A percentile compares a stretch with the other conserved stretches of the same genome.
Conservation (phyloP, 208 protist species). For the Vickermania spadyakhi region DNA sequence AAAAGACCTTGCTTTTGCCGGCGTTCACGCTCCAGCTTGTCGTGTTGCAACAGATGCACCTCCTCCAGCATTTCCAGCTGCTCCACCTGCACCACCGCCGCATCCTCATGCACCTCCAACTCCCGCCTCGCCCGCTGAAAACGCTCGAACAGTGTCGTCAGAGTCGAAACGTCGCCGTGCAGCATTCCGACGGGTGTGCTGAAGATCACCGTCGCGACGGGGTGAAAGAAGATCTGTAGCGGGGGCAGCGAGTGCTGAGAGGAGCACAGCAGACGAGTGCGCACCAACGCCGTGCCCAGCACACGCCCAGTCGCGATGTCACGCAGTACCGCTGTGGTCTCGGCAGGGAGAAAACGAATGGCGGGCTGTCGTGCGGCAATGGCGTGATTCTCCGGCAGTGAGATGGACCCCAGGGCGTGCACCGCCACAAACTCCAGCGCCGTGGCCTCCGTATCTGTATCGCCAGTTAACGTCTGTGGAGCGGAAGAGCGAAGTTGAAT, state of each 20-base stretch:
- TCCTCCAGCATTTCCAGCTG: too few species aligned
- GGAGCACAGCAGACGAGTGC: slow-evolving; percentile 6
- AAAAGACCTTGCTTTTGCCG: too few species aligned
- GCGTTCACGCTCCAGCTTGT: too few species aligned
- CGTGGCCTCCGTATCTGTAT: neutral
- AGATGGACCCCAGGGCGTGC: neutral
- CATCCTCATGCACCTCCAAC: neutral
- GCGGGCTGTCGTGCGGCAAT: neutral
- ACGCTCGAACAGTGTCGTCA: neutral
- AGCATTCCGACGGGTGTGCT: slow-evolving; percentile 2
- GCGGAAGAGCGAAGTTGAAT: neutral
- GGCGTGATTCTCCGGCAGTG: neutral
- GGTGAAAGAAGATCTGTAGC: slow-evolving; percentile 5
- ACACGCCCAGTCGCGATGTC: neutral
- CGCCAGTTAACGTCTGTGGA: neutral
- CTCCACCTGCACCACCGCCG: neutral
- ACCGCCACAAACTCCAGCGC: neutral
- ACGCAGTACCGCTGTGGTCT: neutral
- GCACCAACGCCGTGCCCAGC: neutral
- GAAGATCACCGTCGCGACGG: neutral
- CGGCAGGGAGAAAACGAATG: neutral
- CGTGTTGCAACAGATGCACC: too few species aligned
- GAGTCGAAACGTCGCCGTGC: slow-evolving; percentile 4
- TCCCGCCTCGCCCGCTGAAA: neutral
- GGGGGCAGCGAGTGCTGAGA: slow-evolving; percentile 3